Evolutionary conservation across 305 asterid species (phyloP), one percentile per base, ranked within the genome.

Genomic region (Rubia balearica): DNA sequence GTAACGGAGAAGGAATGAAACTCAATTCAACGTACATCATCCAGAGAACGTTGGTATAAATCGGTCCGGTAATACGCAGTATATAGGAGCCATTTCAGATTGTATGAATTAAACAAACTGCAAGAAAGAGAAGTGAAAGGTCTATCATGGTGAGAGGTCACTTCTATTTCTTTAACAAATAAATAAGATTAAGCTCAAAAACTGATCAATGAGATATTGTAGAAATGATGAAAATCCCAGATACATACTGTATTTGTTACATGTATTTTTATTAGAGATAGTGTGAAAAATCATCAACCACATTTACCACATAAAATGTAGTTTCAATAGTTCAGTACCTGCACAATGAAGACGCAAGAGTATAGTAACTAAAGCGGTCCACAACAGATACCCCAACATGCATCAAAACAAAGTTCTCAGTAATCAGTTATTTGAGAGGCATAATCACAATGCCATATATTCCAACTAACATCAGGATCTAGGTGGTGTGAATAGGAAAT

Each of bases 331-430:
- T 3, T 16, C 36, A 45, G 48, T 82, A 94, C 97, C 99, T 89
- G 92, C 87, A 88, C 77, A 91, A 77, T 49, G 99, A 91, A 75
- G 98, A 93, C 45, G 98, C 95, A 69, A 93, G 96, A 53, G 97
- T 91, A 75, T 89, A 87, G 81, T 81, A 93, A 67, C 96, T 93
- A 82, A 93, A 91, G 41, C 97, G 88, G 71, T 93, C 97, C 69
- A 93, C 95, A 74, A 91, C 97, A 78, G 96, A 93, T 69, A 91
- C 91, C 41, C 97, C 97, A 80, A 91, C 96, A 97, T 91, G 83
- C 69, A 65, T 30, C 72, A 78, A 69, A 27, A 80, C 33, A 41
- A 66, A 45, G 67, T 4, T 68, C 38, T 49, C 21, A 68, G 59
- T 65, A 67, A 70, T 45, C 60, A 63, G 49, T 48, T 2, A n/a